Percentiles rank a stretch among this genome's conserved stretches.
phyloP scores from a whole-genome alignment of 2,329 filamentous ascomycete genomes.

The Colletotrichum sidae region DNA sequence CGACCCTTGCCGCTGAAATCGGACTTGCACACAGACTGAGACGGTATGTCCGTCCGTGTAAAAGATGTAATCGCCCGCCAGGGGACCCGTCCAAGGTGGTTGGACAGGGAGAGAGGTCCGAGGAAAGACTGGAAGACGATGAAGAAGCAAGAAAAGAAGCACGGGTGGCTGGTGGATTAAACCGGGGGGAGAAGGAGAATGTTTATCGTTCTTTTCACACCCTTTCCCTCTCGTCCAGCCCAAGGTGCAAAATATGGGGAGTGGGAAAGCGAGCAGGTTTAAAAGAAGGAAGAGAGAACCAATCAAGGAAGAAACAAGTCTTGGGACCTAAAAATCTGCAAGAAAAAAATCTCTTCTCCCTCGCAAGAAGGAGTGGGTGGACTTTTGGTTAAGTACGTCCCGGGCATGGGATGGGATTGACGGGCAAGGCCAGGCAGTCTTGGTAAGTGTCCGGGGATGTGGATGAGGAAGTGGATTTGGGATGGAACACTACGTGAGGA shows the following conservation, averaged over 20 bases:
- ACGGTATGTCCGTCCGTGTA: not conserved
- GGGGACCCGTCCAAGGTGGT: conserved; percentile 30
- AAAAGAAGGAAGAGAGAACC: conserved; percentile 1
- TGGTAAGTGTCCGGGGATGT: conserved; percentile 17
- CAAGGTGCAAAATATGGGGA: conserved; percentile 12
- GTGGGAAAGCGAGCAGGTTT: conserved; percentile 15
- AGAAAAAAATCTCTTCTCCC: conserved; percentile 1
- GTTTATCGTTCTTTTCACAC: conserved; percentile 9
- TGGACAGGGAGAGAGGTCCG: not conserved
- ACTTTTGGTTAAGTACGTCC: conserved; percentile 37
- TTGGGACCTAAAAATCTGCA: conserved; percentile 34
- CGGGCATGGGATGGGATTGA: conserved; percentile 6
- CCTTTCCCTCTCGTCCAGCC: conserved; percentile 15
- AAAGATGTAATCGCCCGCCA: conserved; percentile 19
- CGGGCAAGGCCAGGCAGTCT: conserved; percentile 16
- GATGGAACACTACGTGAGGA: not conserved
- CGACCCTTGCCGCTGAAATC: too few species aligned
- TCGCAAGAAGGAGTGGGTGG: conserved; percentile 29
- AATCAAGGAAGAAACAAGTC: conserved; percentile 13
- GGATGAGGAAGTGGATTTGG: not conserved
- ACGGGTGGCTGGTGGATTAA: conserved; percentile 17
- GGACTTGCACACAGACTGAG: too few species aligned
- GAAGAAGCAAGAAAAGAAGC: conserved; percentile 3
- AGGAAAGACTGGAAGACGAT: conserved; percentile 3
- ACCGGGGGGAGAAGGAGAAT: conserved; percentile 11